Base-by-base conservation (phyloP, 108 stramenopile genomes). In the Nitzschia putrida region DNA sequence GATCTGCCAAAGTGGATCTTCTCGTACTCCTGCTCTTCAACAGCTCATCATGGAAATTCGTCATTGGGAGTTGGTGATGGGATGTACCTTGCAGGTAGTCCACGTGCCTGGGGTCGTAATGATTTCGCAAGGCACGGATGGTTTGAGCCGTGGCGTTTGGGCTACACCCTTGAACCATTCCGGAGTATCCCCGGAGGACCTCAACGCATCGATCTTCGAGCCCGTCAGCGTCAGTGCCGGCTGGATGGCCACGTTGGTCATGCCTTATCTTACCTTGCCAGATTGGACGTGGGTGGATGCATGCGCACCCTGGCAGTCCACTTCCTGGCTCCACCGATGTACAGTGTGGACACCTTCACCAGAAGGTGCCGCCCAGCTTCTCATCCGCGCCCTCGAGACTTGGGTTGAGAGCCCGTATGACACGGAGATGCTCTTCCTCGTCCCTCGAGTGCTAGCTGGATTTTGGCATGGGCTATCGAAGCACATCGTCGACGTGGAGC, bases 401-500 rank as follows among this genome's bases (percentile, higher is more conserved):
- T 44, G 44, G 44, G 44, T 44, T 44, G 44, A 44, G 13, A 44
- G 44, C 13, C 44, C 44, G 11, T 44, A 44, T 13, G 44, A 44
- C 44, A 44, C 13, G 44, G 13, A 13, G 9, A 13, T 13, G 11
- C 44, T 44, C 11, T 13, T 44, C 13, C 13, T 44, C 13, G 29
- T 60, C 10, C 22, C 58, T 9, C 7, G 29, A 26, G 29, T 26
- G 8, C n/a, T 55, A 16, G 18, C 54, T 55, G 18, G 41, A 41
- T 20, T 8, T 21, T 64, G 41, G 44, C 44, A 44, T 44, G 44
- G 44, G 44, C 44, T 44, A 44, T 59, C 57, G 9, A 7, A 13
- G 11, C 25, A 59, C 57, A 26, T 59, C 24, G 13, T 29, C 16
- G 57, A 59, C 16, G 8, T 59, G 26, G 57, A 29, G 57, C 23